Conservation (phyloP, 129 eudicot genomes). For the Pseudognaphalium luteoalbum region DNA sequence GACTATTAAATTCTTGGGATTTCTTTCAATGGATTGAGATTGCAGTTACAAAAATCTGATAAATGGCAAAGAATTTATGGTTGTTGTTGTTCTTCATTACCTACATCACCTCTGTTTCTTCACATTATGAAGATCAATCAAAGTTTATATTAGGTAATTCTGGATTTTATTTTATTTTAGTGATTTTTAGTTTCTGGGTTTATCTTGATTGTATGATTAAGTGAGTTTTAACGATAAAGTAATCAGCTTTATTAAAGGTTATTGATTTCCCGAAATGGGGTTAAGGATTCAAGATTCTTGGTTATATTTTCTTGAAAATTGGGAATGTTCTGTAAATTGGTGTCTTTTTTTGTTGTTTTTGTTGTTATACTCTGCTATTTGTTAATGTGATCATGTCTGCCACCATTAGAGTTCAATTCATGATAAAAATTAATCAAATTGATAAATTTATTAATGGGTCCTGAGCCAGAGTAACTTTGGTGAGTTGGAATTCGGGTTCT, state of each 20-base stretch:
- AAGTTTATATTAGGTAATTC: conserved; percentile 50
- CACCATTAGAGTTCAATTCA: conserved; percentile 15
- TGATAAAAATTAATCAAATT: conserved; percentile 2
- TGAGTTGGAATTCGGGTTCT: conserved; percentile 14
- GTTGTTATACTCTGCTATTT: not conserved
- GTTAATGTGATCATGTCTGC: conserved; percentile 1
- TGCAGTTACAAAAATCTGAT: conserved; percentile 6
- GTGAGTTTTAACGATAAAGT: conserved; percentile 7
- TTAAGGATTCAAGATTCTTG: conserved; percentile 21
- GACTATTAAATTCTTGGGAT: not conserved
- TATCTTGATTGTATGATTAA: not conserved
- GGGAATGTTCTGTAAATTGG: conserved; percentile 8
- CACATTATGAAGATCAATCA: conserved; percentile 39
- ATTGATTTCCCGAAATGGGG: conserved; percentile 15
- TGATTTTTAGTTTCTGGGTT: conserved; percentile 20
- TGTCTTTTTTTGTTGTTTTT: not conserved
- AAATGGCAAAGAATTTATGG: conserved; percentile 32
- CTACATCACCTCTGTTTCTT: conserved; percentile 41
- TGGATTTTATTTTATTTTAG: not conserved
- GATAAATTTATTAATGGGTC: not conserved
- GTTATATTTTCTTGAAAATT: conserved; percentile 11
- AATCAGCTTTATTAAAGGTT: not conserved
- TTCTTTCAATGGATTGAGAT: conserved; percentile 10
- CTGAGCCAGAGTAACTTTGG: not conserved
- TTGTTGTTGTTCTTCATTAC: conserved; percentile 26